Base-by-base conservation (phyloP, 139 green algal species). In the Haematococcus sp. region DNA sequence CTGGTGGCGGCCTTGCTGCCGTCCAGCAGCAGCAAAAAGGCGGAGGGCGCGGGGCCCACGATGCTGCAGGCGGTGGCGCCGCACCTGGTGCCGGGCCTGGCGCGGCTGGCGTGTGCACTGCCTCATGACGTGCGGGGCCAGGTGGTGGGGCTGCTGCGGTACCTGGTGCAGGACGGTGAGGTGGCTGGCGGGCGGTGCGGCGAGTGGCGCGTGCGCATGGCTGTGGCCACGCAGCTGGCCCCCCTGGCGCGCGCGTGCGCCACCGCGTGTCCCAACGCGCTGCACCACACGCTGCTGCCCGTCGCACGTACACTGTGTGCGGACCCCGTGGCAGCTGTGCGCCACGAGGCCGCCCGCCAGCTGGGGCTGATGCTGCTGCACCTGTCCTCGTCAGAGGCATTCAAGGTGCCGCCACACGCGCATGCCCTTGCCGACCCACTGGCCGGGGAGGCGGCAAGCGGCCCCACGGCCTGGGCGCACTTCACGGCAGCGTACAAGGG, bases 121-220 rank as follows among this genome's bases (percentile, higher is more conserved):
- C 58, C 23, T 34, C 58, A 22, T 35, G n/a, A 28, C 22, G 58
- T 28, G 11, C n/a, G 11, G 30, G n/a, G n/a, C 17, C 58, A 65
- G 25, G n/a, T 65, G 2, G n/a, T 65, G 58, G 58, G n/a, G 30
- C 58, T 65, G 23, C 58, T 65, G 58, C 58, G n/a, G 28, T 9
- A 19, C 11, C 25, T 65, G 58, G 58, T 40, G 23, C n/a, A 65
- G 34, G 58, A 30, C 25, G 30, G n/a, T 22, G n/a, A 65, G 17
- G n/a, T 65, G 11, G 22, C n/a, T 27, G 22, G 54, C 5, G 54
- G n/a, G n/a, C 28, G 58, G 58, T 65, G 58, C 34, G 58, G 58
- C 3, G n/a, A 22, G 17, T 65, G 58, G 58, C 28, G 58, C 3
- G 58, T 40, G 25, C 58, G 58, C n/a, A 28, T 35, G 11, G 58